Percentiles rank a stretch among this genome's conserved stretches.
These are phyloP conservation scores for Wilcoxina mikolae DNA, from an alignment of 495 filamentous ascomycete species.

Conservation along the genomic window DNA sequence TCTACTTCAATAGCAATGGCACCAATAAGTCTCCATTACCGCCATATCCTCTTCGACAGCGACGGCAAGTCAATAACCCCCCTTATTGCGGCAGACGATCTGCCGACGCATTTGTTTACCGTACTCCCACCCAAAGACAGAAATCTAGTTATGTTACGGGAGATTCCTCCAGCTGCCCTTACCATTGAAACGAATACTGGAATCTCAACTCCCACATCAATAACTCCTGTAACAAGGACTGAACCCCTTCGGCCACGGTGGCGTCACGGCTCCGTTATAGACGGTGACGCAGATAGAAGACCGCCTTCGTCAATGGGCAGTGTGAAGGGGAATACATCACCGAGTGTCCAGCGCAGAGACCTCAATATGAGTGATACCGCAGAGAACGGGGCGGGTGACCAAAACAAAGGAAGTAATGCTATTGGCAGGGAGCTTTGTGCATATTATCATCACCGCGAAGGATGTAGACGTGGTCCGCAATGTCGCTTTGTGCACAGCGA, in stretches of 20 bases:
- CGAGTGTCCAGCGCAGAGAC: too few species aligned
- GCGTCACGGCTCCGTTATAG: not conserved
- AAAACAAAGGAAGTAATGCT: slow-evolving; percentile 9
- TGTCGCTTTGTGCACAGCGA: slow-evolving; percentile 18
- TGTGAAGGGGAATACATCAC: too few species aligned
- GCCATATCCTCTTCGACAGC: not conserved
- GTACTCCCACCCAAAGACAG: not conserved
- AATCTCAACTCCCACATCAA: not conserved
- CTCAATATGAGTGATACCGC: too few species aligned
- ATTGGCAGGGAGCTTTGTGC: slow-evolving; percentile 13
- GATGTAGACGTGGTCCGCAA: slow-evolving; percentile 19
- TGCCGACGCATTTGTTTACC: not conserved
- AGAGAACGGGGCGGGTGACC: not conserved
- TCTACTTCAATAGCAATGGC: not conserved
- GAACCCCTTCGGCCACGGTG: not conserved
- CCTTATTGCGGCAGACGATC: not conserved
- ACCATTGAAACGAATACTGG: not conserved
- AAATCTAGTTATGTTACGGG: not conserved
- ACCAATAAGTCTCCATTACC: not conserved
- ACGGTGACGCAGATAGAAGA: not conserved
- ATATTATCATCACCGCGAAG: slow-evolving; percentile 20
- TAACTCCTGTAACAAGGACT: not conserved
- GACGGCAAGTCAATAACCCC: slow-evolving; percentile 4
- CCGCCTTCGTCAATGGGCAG: too few species aligned
- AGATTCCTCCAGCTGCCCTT: not conserved